A percentile compares a stretch with the other conserved stretches of the same genome.
Evolutionary conservation across 2,329 filamentous ascomycete genomes (phyloP).

Genomic region (Drechslerella coelobrocha): DNA sequence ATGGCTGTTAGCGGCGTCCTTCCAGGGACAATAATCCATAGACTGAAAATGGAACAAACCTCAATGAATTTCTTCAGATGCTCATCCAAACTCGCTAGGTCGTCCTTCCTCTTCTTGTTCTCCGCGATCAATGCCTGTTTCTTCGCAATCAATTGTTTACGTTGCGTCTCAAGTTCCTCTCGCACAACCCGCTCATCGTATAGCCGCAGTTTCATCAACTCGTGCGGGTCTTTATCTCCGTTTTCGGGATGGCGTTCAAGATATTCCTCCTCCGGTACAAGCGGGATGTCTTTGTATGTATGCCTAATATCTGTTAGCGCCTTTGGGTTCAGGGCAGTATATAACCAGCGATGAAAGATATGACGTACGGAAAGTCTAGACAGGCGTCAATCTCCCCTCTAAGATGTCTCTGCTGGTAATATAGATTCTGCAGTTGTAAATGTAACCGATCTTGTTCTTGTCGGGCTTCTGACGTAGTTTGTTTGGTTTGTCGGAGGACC

Average conservation of each 20-base stretch:
- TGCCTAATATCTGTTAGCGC: slow-evolving; percentile 65
- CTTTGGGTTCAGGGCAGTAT: neutral
- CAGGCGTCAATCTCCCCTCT: slow-evolving; percentile 89
- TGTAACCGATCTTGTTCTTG: slow-evolving; percentile 92
- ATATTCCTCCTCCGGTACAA: slow-evolving; percentile 85
- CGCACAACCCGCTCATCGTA: slow-evolving; percentile 87
- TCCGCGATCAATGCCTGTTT: slow-evolving; percentile 73
- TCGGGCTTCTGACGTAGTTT: slow-evolving; percentile 81
- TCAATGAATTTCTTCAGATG: slow-evolving; percentile 84
- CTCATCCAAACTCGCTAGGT: slow-evolving; percentile 86
- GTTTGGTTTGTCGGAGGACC: slow-evolving; percentile 82
- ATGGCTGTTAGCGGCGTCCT: neutral
- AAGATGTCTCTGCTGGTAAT: slow-evolving; percentile 92
- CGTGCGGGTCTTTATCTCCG: slow-evolving; percentile 73
- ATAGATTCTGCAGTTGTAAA: slow-evolving; percentile 90
- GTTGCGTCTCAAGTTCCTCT: slow-evolving; percentile 76
- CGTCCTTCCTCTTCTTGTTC: slow-evolving; percentile 93
- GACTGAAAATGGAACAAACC: slow-evolving; percentile 23
- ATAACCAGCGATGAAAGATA: neutral
- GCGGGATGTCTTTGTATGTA: slow-evolving; percentile 82
- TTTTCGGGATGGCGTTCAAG: slow-evolving; percentile 77
- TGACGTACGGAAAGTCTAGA: slow-evolving; percentile 55
- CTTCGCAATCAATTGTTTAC: slow-evolving; percentile 63
- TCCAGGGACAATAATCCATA: too few species aligned
- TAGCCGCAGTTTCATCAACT: slow-evolving; percentile 87